Base-by-base conservation (phyloP, 208 protist genomes). In the Porcisia deanei region DNA sequence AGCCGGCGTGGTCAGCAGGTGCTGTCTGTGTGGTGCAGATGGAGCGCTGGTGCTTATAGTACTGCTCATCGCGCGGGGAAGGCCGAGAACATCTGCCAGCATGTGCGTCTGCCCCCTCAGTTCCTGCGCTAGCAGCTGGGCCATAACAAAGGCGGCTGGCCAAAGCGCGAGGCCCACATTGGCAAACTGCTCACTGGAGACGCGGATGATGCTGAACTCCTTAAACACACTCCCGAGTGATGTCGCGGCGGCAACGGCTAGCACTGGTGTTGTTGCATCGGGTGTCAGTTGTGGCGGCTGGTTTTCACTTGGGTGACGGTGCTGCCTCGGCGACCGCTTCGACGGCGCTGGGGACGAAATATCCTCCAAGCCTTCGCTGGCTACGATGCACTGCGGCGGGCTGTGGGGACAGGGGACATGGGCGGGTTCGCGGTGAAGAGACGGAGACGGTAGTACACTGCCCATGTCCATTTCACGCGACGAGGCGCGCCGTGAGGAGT, bases 161-260 rank as follows among this genome's bases (percentile, higher is more conserved):
- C 92, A 96, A 39, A 96, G 77, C 3, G 92, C 74, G 30, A 93
- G 85, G 6, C 92, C 92, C 9, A 96, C 92, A 65, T 95, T 96
- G n/a, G 54, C 47, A 60, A 91, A 94, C 80, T 94, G 90, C 61
- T 84, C 85, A 18, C 45, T 55, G 30, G 89, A 81, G 16, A 96
- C 84, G 3, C 89, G 84, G 47, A 94, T 66, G 25, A 84, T 67
- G 61, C 88, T 77, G 83, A 89, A 95, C 69, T 82, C 52, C 3
- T 58, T 25, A 20, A 66, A 60, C 71, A 80, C 22, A 37, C 67
- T 73, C 12, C 53, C 57, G 22, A 61, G 58, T 0, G 57, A 37
- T 58, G 53, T 20, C 20, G 69, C 55, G 20, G 59, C 58, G 14
- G 53, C 71, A 34, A 12, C 53, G 53, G 45, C 68, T 78, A 65